Conservation (phyloP, 768 basidiomycete genomes). For the Polyporus arcularius region DNA sequence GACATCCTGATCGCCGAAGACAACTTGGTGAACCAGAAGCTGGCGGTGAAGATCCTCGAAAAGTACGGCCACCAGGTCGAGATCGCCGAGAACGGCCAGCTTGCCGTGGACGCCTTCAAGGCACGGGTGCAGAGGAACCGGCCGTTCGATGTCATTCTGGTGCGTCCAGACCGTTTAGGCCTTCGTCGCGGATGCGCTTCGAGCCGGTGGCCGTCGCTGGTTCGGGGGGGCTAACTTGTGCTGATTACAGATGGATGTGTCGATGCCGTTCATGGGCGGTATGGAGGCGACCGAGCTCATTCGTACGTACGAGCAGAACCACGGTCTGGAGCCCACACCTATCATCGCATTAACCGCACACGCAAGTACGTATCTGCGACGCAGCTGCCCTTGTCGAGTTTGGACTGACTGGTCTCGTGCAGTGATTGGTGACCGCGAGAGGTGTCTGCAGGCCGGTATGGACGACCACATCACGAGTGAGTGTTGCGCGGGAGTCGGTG, state of each 20-base stretch:
- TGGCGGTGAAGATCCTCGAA: slow-evolving; percentile 95
- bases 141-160: slow-evolving; percentile 91
- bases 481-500: slow-evolving; percentile 24
- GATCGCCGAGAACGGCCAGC: slow-evolving; percentile 95
- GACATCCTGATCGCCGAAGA: slow-evolving; percentile 97
- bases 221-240: not conserved
- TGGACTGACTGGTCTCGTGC: slow-evolving; percentile 10
- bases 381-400: not conserved
- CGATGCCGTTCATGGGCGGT: slow-evolving; percentile 98
- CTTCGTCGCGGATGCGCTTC: no score
- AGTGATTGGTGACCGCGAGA: slow-evolving; percentile 90
- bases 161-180: slow-evolving; percentile 39
- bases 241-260: slow-evolving; percentile 84
- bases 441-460: slow-evolving; percentile 78
- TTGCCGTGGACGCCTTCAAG: slow-evolving; percentile 93
- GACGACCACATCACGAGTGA: slow-evolving; percentile 83
- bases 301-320: slow-evolving; percentile 77
- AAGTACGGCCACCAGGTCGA: slow-evolving; percentile 94
- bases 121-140: slow-evolving; percentile 64
- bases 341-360: slow-evolving; percentile 98
- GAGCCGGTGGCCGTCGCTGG: no score
- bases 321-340: slow-evolving; percentile 71
- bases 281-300: slow-evolving; percentile 97
- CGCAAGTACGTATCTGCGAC: slow-evolving; percentile 66
- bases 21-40: slow-evolving; percentile 93